Conservation (phyloP, 768 basidiomycete species). For the Epithele typhae region DNA sequence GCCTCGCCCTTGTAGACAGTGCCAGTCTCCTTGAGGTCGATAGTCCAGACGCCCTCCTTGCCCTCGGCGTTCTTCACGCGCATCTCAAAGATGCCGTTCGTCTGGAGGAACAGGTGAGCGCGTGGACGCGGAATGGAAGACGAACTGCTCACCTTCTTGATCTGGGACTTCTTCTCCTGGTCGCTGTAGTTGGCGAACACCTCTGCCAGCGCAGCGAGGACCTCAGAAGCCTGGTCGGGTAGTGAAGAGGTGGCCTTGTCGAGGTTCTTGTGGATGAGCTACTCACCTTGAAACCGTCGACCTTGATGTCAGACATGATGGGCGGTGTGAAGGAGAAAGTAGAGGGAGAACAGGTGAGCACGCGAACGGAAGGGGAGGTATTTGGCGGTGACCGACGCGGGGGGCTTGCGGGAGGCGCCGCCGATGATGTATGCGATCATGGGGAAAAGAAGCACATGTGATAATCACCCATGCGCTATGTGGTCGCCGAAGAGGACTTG, state of each 20-base stretch:
- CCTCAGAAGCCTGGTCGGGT: slow-evolving; percentile 55
- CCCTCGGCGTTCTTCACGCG: slow-evolving; percentile 70
- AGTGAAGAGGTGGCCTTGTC: background rate
- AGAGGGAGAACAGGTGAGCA: too few species aligned
- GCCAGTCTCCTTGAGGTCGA: slow-evolving; percentile 87
- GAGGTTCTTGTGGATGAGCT: background rate
- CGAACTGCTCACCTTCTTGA: slow-evolving; percentile 62
- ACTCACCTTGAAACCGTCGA: slow-evolving; percentile 66
- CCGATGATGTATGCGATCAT: slow-evolving; percentile 13
- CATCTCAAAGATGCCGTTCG: slow-evolving; percentile 85
- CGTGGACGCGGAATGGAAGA: background rate
- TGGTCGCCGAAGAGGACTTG: too few species aligned
- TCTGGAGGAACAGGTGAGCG: slow-evolving; percentile 36
- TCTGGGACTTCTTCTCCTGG: slow-evolving; percentile 58
- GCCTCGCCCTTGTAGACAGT: slow-evolving; percentile 68
- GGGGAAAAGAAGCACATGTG: slow-evolving; percentile 3
- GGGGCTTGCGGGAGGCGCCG: background rate
- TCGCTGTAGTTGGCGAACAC: slow-evolving; percentile 53
- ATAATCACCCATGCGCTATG: too few species aligned
- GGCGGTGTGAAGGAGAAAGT: too few species aligned
- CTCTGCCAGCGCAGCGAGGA: slow-evolving; percentile 48
- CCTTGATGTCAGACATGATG: slow-evolving; percentile 68
- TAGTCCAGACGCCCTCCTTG: slow-evolving; percentile 79
- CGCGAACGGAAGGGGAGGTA: too few species aligned
- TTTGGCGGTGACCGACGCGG: background rate